A percentile compares a stretch with the other conserved stretches of the same genome.
phyloP scores from a whole-genome alignment of 441 rosid species.

The Sinapis alba region DNA sequence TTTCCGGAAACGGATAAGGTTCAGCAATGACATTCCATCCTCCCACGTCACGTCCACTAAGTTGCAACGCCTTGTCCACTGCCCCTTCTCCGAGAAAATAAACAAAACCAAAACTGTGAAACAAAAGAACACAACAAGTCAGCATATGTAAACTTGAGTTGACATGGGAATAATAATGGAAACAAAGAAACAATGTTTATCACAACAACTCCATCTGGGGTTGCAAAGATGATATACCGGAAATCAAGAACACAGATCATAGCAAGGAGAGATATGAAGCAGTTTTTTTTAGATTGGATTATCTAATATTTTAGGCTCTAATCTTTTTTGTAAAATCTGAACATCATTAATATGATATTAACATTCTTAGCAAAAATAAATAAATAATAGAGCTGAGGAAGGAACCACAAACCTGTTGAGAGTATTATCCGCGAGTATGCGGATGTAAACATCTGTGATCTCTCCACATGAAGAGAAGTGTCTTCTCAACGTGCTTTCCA shows the following conservation, averaged over 20 bases:
- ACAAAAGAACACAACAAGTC: background rate
- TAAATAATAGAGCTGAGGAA: too few species aligned
- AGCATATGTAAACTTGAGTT: background rate
- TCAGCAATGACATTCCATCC: background rate
- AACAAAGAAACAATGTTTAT: too few species aligned
- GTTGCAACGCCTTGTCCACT: background rate
- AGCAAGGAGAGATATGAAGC: too few species aligned
- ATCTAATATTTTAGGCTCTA: too few species aligned
- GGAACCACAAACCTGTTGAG: background rate
- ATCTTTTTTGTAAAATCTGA: too few species aligned
- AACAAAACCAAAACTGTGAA: background rate
- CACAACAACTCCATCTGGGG: too few species aligned
- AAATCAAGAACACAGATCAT: too few species aligned
- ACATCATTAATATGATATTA: too few species aligned
- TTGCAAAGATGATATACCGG: too few species aligned
- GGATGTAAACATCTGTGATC: background rate
- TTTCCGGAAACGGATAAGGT: background rate
- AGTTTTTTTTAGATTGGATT: too few species aligned
- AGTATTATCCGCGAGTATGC: background rate
- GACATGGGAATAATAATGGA: background rate
- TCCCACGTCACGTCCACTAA: background rate
- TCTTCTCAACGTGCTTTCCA: background rate
- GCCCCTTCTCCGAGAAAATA: background rate
- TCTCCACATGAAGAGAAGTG: background rate
- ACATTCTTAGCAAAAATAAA: too few species aligned